A percentile compares a stretch with the other conserved stretches of the same genome.
These are phyloP conservation scores for Fusarium beomiforme DNA, from an alignment of 2,329 filamentous ascomycete species.

Conservation along the genomic window DNA sequence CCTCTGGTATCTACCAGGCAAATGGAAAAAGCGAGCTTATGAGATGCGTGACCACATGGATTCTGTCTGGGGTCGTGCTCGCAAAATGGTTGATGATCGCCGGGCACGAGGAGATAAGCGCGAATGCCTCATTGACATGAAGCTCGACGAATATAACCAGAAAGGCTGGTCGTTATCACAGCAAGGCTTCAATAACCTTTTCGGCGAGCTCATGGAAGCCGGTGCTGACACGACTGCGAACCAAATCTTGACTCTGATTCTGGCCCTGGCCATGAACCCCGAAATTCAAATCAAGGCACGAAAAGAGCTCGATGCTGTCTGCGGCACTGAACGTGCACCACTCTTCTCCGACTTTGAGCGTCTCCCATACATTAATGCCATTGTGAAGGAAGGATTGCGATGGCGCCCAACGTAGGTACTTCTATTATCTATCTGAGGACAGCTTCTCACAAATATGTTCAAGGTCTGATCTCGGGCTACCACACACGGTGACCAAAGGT, in stretches of 20 bases:
- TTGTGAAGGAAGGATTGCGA: background rate
- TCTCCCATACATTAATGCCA: background rate
- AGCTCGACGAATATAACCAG: background rate
- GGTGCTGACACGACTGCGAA: background rate
- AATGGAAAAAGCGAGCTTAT: background rate
- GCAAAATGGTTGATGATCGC: background rate
- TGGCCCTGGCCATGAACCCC: background rate
- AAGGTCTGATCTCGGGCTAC: background rate
- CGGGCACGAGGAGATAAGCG: background rate
- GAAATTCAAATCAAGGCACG: background rate
- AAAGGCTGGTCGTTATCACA: background rate
- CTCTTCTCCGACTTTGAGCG: background rate
- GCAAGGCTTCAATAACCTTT: background rate
- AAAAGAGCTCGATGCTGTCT: background rate
- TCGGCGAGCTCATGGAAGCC: background rate
- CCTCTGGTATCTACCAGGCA: too few species aligned
- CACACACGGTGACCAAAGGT: background rate
- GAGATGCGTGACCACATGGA: background rate
- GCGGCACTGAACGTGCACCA: background rate
- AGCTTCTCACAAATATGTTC: too few species aligned
- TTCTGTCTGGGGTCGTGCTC: background rate
- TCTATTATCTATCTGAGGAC: fast-evolving
- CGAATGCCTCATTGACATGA: background rate
- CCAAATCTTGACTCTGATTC: background rate
- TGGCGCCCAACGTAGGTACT: background rate